Percentiles rank a stretch among this genome's conserved stretches.
These are phyloP conservation scores for Phaeoacremonium minimum DNA, from an alignment of 2,329 filamentous ascomycete species.

Conservation along the genomic window DNA sequence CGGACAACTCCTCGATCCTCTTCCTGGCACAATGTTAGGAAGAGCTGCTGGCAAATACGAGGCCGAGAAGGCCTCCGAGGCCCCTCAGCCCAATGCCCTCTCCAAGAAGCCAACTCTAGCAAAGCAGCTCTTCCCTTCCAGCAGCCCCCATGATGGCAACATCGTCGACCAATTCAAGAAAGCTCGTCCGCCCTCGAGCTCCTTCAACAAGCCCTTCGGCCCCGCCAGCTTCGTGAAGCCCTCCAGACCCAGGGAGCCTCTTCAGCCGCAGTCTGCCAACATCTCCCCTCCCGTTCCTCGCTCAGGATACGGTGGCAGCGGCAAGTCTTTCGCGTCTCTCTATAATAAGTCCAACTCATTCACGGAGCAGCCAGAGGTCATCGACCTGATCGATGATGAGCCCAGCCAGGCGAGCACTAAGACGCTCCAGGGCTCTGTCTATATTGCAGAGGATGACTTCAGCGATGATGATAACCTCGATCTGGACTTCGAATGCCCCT, in stretches of 20 bases:
- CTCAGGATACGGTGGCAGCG: slow-evolving; percentile 10
- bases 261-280: slow-evolving; percentile 28
- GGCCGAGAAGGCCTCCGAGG: slow-evolving; percentile 26
- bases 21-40: slow-evolving; percentile 23
- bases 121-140: slow-evolving; percentile 55
- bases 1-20: not conserved
- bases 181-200: slow-evolving; percentile 27
- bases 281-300: slow-evolving; percentile 10
- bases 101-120: slow-evolving; percentile 31
- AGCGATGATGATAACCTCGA: slow-evolving; percentile 79
- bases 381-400: slow-evolving; percentile 28
- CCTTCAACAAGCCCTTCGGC: slow-evolving; percentile 20
- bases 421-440: slow-evolving; percentile 33
- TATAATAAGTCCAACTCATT: slow-evolving; percentile 46
- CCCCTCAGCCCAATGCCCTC: slow-evolving; percentile 13
- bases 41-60: slow-evolving; percentile 23
- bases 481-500: slow-evolving; percentile 60
- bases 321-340: slow-evolving; percentile 32
- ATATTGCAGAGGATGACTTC: slow-evolving; percentile 78
- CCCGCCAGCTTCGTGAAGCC: slow-evolving; percentile 5
- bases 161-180: slow-evolving; percentile 49
- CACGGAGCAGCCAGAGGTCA: slow-evolving; percentile 28
- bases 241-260: slow-evolving; percentile 12
- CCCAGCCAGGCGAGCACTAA: slow-evolving; percentile 16
- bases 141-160: slow-evolving; percentile 44